These are phyloP conservation scores for Phytophthora lateralis DNA, from an alignment of 352 stramenopile species.

Conservation along the genomic window DNA sequence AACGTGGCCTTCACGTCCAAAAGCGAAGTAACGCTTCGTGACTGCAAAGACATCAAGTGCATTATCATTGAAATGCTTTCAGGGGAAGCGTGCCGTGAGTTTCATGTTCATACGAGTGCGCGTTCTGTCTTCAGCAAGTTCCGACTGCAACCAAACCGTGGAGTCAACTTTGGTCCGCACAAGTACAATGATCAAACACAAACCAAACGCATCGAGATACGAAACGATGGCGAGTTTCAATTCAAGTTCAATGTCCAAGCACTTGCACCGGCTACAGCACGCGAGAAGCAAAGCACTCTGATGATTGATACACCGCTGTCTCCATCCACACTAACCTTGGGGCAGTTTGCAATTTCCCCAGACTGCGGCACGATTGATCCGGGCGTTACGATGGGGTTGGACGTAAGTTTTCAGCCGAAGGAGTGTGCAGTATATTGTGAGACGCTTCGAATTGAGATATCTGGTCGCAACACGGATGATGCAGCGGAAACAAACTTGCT, in stretches of 20 bases:
- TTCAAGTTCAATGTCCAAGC: slow-evolving; percentile 87
- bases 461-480: slow-evolving; percentile 66
- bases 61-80: slow-evolving; percentile 93
- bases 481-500: slow-evolving; percentile 44
- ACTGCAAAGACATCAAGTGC: slow-evolving; percentile 93
- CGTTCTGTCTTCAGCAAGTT: slow-evolving; percentile 88
- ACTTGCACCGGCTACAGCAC: slow-evolving; percentile 1
- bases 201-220: slow-evolving; percentile 86
- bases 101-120: slow-evolving; percentile 79
- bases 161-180: slow-evolving; percentile 93
- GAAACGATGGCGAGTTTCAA: slow-evolving; percentile 93
- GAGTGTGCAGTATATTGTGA: slow-evolving; percentile 79
- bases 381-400: slow-evolving; percentile 67
- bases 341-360: slow-evolving; percentile 84
- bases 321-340: slow-evolving; percentile 50
- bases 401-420: slow-evolving; percentile 85
- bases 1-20: slow-evolving; percentile 82
- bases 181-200: slow-evolving; percentile 88
- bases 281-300: slow-evolving; percentile 19
- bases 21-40: slow-evolving; percentile 82
- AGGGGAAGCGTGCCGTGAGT: slow-evolving; percentile 89
- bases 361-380: slow-evolving; percentile 85
- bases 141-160: slow-evolving; percentile 86
- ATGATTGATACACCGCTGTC: slow-evolving; percentile 48
- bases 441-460: slow-evolving; percentile 74